phyloP scores from a whole-genome alignment of 192 early-diverging fungal species.

The Funneliformis mosseae region DNA sequence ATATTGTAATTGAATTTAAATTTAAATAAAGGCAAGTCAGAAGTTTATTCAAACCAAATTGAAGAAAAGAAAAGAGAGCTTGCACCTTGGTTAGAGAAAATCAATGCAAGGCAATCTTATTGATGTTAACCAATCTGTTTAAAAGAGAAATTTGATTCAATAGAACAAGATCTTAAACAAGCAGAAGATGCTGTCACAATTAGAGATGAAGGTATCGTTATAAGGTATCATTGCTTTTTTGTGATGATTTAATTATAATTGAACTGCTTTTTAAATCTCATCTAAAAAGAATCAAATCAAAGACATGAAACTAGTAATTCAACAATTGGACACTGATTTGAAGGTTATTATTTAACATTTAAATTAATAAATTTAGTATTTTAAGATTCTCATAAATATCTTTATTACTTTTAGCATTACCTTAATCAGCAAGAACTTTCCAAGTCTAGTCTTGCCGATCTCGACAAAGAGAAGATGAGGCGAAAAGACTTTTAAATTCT shows the following conservation, averaged over 20 bases:
- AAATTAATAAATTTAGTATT: neutral
- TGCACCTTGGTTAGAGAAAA: constrained; percentile 72
- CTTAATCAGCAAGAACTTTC: constrained; percentile 46
- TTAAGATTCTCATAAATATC: neutral
- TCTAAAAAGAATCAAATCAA: constrained; percentile 23
- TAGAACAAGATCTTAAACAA: constrained; percentile 56
- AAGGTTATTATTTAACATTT: constrained; percentile 5
- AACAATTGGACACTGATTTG: neutral
- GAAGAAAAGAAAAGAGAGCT: constrained; percentile 83
- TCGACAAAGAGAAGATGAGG: constrained; percentile 76
- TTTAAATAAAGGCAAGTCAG: constrained; percentile 78
- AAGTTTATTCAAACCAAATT: constrained; percentile 75
- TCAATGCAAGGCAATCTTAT: too few species aligned
- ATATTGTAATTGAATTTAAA: too few species aligned
- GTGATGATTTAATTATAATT: constrained; percentile 44
- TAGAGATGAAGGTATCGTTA: constrained; percentile 42
- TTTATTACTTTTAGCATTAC: constrained; percentile 6
- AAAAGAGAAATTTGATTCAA: constrained; percentile 60
- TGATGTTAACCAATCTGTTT: constrained; percentile 80
- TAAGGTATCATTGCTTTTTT: constrained; percentile 14
- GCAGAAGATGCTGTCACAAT: constrained; percentile 59
- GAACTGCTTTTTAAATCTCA: constrained; percentile 39
- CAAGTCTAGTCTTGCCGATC: constrained; percentile 42
- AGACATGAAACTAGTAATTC: neutral
- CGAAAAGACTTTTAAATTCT: constrained; percentile 58